phyloP scores from a whole-genome alignment of 257 asterid species.

The Salvia rosmarinus region DNA sequence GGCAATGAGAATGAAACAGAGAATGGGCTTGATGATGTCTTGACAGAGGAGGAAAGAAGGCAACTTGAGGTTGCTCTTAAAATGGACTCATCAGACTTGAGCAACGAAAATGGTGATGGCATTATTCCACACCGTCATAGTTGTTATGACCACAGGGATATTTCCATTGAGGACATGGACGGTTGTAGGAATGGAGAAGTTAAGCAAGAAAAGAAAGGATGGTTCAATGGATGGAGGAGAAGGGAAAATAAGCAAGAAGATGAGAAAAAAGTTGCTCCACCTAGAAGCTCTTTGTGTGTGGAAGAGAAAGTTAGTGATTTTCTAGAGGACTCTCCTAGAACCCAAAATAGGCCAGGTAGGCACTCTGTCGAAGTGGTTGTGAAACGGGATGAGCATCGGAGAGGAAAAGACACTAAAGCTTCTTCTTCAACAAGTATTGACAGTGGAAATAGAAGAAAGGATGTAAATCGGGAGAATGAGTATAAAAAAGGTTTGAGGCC shows the following conservation, averaged over 20 bases:
- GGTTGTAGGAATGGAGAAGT: slow-evolving; percentile 44
- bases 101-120: slow-evolving; percentile 60
- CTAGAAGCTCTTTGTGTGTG: slow-evolving; percentile 68
- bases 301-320: slow-evolving; percentile 70
- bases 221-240: slow-evolving; percentile 91
- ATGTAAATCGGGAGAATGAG: slow-evolving; percentile 72
- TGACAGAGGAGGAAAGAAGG: slow-evolving; percentile 87
- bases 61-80: slow-evolving; percentile 93
- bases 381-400: slow-evolving; percentile 70
- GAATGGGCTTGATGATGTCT: slow-evolving; percentile 69
- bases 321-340: slow-evolving; percentile 63
- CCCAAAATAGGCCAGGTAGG: slow-evolving; percentile 61
- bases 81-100: slow-evolving; percentile 59
- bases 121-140: slow-evolving; percentile 80
- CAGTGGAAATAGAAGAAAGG: slow-evolving; percentile 59
- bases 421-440: slow-evolving; percentile 62
- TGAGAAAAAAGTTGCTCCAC: slow-evolving; percentile 59
- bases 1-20: slow-evolving; percentile 76
- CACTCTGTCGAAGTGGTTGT: slow-evolving; percentile 75
- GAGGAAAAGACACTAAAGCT: slow-evolving; percentile 63
- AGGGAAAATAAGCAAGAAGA: slow-evolving; percentile 57
- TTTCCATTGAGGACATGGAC: slow-evolving; percentile 62
- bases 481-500: slow-evolving; percentile 98
- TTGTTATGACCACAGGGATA: slow-evolving; percentile 79
- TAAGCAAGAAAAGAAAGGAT: slow-evolving; percentile 79